phyloP scores from a whole-genome alignment of 192 early-diverging fungal genomes.

The Backusella luteola region DNA sequence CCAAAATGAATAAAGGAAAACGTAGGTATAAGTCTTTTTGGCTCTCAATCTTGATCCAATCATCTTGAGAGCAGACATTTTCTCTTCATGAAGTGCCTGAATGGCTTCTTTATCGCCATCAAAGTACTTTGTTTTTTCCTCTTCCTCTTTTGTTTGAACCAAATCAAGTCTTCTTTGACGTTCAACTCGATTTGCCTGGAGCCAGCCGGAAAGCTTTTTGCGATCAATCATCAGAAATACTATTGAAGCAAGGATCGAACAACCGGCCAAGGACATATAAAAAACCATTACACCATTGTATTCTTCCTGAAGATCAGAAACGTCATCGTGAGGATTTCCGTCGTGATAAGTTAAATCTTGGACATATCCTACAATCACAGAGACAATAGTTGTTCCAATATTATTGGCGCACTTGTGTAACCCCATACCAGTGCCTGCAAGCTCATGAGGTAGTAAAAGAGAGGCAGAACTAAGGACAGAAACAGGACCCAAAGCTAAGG shows the following conservation, averaged over 20 bases:
- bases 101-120: neutral
- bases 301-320: slow-evolving; percentile 15
- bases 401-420: slow-evolving; percentile 65
- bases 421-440: slow-evolving; percentile 55
- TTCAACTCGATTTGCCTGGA: slow-evolving; percentile 22
- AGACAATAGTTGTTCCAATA: slow-evolving; percentile 59
- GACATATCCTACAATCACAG: slow-evolving; percentile 56
- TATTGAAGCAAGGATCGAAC: neutral
- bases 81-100: neutral
- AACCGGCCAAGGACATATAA: slow-evolving; percentile 14
- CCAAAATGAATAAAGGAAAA: slow-evolving; percentile 24
- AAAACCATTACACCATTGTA: slow-evolving; percentile 35
- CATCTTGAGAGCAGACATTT: slow-evolving; percentile 12
- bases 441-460: slow-evolving; percentile 47
- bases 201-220: slow-evolving; percentile 19
- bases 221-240: slow-evolving; percentile 28
- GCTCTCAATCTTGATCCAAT: slow-evolving; percentile 16
- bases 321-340: slow-evolving; percentile 22
- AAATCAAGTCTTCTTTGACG: slow-evolving; percentile 16
- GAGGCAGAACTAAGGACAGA: slow-evolving; percentile 53
- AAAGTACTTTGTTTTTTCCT: neutral
- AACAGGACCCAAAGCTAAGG: slow-evolving; percentile 57
- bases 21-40: slow-evolving; percentile 22
- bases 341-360: slow-evolving; percentile 48
- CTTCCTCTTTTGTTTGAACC: slow-evolving; percentile 4